Conservation (phyloP, 2,329 filamentous ascomycete species). For the Apiospora koreana region DNA sequence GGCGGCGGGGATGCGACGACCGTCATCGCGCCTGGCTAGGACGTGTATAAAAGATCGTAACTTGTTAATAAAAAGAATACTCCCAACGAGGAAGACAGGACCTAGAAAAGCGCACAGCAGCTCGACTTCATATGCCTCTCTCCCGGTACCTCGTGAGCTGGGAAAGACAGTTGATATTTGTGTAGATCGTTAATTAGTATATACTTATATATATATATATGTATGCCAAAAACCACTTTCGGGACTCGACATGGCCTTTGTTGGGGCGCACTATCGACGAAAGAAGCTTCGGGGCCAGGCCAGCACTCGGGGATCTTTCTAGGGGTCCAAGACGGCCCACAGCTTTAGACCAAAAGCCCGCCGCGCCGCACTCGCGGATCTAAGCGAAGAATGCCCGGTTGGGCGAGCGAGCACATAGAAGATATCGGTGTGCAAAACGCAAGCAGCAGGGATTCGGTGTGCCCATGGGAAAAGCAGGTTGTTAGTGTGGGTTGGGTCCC, state of each 20-base stretch:
- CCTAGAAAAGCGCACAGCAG: background rate
- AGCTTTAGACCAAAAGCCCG: background rate
- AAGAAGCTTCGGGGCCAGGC: background rate
- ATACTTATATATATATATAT: background rate
- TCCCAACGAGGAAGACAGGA: background rate
- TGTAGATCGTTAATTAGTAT: background rate
- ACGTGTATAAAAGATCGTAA: background rate
- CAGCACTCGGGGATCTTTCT: background rate
- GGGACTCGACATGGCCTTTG: background rate
- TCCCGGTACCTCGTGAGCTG: no score
- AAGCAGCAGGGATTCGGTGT: background rate
- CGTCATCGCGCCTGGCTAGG: background rate
- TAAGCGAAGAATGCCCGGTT: conserved; percentile 6
- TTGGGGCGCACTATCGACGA: background rate
- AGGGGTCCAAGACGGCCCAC: background rate
- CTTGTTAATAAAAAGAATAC: background rate
- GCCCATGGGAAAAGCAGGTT: background rate
- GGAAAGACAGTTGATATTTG: background rate
- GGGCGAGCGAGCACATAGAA: background rate
- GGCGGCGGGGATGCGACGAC: background rate
- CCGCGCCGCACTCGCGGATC: background rate
- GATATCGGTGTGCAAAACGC: background rate
- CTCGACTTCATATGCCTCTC: background rate
- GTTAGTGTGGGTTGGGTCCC: background rate
- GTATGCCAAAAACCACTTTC: background rate